Base-by-base conservation (phyloP, 2,329 filamentous ascomycete genomes). In the Onygenales sp. region DNA sequence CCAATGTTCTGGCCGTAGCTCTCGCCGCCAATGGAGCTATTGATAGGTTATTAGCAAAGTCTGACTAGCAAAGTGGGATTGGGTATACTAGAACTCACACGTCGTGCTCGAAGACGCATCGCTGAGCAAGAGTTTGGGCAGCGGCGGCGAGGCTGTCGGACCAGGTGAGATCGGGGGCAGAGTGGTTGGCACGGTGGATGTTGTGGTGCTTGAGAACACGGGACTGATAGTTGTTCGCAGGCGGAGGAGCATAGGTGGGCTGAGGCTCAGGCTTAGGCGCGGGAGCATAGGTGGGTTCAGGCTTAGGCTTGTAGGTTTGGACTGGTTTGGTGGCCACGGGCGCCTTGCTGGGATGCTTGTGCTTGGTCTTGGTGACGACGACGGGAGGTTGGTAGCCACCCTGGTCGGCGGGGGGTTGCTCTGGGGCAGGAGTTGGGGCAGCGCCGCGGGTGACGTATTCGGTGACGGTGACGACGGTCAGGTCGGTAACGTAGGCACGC, bases 1-100 rank as follows among this genome's bases (percentile, higher is more conserved):
- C 88, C 92, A 55, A 97, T 85, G 79, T 97, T 98, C 75, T 98
- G 93, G 58, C 93, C 93, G 65, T 93, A 94, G 44, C 79, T 77
- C 52, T 82, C 82, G 49, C 74, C 77, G 14, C 39, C 42, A 37
- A 44, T 42, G 42, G 42, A 51, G 42, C 42, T 42, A 13, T 32
- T 33, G 13, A 9, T 36, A 21, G 6, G 14, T 17, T 17, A 47
- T 31, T 21, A 14, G 11, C 43, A 21, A 17, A 42, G 39, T 42
- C 13, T 42, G 13, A 8, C 5, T 17, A n/a, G 6, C 17, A 42
- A n/a, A 17, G 7, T 1, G 5, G 39, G 39, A n/a, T 42, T n/a
- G 39, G 17, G 1, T 42, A n/a, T n/a, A 13, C 8, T 13, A n/a
- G n/a, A n/a, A 76, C 83, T 75, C 80, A 88, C 85, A 81, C 81